Base-by-base conservation (phyloP, 345 rosid species). In the Viola odorata region DNA sequence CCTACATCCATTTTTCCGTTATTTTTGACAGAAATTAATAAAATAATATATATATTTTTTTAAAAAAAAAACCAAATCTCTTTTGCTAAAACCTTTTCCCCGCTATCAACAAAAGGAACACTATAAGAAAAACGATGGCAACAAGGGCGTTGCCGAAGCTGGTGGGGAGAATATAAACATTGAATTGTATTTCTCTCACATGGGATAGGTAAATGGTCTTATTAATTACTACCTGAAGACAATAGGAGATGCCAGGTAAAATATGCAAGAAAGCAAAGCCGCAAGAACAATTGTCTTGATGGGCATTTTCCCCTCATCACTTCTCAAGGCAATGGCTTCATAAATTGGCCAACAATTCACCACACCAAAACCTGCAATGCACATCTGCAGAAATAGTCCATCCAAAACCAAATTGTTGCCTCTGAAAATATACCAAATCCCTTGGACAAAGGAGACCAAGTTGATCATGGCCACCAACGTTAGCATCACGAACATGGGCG, bases 281-380 rank as follows among this genome's bases (percentile, higher is more conserved):
- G 83, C 74, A 23, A 56, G 45, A 50, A 69, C 3, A 5, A 75
- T 80, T 38, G 73, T 62, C 32, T 44, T 56, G 14, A 66, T 48
- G 12, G 85, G 75, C 70, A 86, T 50, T 52, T 69, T 82, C 15
- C 95, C 95, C 37, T 70, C 58, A 44, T 88, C 89, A 32, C 37
- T 84, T 68, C 95, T 85, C 23, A 83, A 41, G 5, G 73, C 53
- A 73, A 88, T 79, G 55, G 91, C 90, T 62, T 76, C 81, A 39
- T 82, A 91, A 53, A 86, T 49, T 14, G 91, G 90, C 67, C 72
- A 77, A 70, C 73, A 72, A 57, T 88, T 86, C 69, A 77, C 62
- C 32, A 64, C 73, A 0, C 62, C 80, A 32, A 77, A 84, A 5
- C 88, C 75, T 12, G 77, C 54, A 40, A 79, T 7, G 52, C 82